Evolutionary conservation across 2,329 filamentous ascomycete species (phyloP).

Genomic region (Apiospora phragmitis): DNA sequence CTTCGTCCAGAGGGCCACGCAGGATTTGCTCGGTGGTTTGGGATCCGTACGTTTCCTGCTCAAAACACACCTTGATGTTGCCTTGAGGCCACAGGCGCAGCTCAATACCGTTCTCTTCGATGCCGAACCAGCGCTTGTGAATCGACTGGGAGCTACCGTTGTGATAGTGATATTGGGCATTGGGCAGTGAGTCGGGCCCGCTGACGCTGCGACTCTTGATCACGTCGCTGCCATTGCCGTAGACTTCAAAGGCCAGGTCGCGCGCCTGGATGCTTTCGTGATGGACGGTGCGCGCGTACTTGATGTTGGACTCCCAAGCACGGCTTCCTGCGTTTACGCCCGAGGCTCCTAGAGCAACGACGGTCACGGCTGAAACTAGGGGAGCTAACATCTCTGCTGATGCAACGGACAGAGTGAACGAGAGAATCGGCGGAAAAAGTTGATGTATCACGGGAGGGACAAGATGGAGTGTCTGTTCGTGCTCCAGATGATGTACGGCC

Average conservation of each 20-base stretch:
- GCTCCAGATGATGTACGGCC: neutral
- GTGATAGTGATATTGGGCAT: neutral
- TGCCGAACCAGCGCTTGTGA: constrained; percentile 8
- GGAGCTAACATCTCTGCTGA: neutral
- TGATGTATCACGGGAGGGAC: neutral
- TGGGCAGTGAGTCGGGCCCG: neutral
- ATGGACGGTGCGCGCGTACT: neutral
- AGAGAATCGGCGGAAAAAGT: neutral
- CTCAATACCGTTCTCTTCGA: neutral
- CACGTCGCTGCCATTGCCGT: neutral
- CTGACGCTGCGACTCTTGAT: neutral
- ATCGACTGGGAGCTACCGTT: neutral
- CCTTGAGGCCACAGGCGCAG: neutral
- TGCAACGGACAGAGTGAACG: neutral
- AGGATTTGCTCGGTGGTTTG: neutral
- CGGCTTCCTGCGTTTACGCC: constrained; percentile 11
- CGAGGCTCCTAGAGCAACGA: neutral
- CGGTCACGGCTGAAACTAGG: neutral
- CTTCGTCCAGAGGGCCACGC: neutral
- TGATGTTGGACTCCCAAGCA: constrained; percentile 13
- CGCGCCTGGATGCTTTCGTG: neutral
- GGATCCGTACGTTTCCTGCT: neutral
- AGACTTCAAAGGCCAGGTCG: neutral
- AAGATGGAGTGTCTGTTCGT: neutral
- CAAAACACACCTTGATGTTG: neutral